Percentiles rank a stretch among this genome's conserved stretches.
phyloP scores from a whole-genome alignment of 768 basidiomycete species.

The Leccinum disarticulatum region DNA sequence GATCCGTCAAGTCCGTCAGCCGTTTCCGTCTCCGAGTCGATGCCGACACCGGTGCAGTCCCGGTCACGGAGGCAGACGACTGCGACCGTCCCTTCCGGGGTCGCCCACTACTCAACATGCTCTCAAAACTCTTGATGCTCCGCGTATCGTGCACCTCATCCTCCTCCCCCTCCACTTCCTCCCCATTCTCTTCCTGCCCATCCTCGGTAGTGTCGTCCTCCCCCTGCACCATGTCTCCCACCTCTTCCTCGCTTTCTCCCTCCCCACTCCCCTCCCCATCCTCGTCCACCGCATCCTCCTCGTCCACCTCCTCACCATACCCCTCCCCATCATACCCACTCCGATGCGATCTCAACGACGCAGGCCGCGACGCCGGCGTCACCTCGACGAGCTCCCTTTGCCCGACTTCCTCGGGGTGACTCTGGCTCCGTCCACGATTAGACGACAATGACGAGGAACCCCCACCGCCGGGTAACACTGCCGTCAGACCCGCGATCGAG shows the following conservation, averaged over 20 bases:
- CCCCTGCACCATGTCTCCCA: conserved; percentile 27
- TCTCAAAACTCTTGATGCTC: conserved; percentile 86
- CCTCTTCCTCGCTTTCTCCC: conserved; percentile 19
- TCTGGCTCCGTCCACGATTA: conserved; percentile 9
- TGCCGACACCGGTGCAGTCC: background rate
- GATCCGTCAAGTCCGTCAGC: conserved; percentile 54
- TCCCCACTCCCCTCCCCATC: background rate
- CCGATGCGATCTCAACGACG: conserved; percentile 41
- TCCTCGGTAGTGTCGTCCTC: conserved; percentile 28
- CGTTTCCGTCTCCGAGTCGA: conserved; percentile 54
- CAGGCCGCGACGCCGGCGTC: conserved; percentile 42
- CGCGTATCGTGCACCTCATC: conserved; percentile 51
- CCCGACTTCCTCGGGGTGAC: conserved; percentile 35
- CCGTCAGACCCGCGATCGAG: conserved; percentile 76
- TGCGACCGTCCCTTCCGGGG: conserved; percentile 11
- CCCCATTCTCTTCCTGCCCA: conserved; percentile 15
- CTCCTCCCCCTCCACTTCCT: conserved; percentile 29
- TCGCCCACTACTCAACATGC: conserved; percentile 59
- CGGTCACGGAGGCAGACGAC: background rate
- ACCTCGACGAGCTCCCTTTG: conserved; percentile 58
- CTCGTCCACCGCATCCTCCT: conserved; percentile 21
- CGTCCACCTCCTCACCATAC: conserved; percentile 1
- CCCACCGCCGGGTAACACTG: conserved; percentile 49
- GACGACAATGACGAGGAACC: conserved; percentile 1
- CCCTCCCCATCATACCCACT: conserved; percentile 19